Percentiles rank a stretch among this genome's conserved stretches.
Conservation (phyloP, 2,329 filamentous ascomycete genomes). For the Berkeleyomyces basicola region DNA sequence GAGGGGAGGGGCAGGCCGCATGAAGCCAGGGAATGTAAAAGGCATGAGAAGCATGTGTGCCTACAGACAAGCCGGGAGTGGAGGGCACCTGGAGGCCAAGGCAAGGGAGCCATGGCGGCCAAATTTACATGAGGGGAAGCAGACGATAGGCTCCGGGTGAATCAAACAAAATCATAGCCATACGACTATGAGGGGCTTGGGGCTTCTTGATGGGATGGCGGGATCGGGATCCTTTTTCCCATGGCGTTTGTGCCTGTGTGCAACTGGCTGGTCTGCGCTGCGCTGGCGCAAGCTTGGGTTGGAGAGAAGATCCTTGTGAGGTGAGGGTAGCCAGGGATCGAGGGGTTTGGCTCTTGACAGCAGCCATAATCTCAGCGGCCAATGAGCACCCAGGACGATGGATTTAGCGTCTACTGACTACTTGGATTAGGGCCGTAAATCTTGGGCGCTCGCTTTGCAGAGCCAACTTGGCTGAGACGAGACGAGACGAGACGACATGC, state of each 20-base stretch:
- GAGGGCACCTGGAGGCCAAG: not conserved
- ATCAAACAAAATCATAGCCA: not conserved
- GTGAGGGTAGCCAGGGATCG: not conserved
- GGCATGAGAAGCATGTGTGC: conserved; percentile 5
- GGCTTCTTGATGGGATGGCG: not conserved
- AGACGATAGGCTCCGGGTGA: not conserved
- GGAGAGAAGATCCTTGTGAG: not conserved
- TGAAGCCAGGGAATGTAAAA: not conserved
- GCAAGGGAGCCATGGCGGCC: not conserved
- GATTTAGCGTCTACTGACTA: too few relatives aligned
- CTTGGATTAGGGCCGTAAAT: too few relatives aligned
- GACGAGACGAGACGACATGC: too few relatives aligned
- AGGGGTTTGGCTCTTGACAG: too few relatives aligned
- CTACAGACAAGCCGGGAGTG: not conserved
- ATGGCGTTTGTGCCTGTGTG: not conserved
- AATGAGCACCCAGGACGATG: too few relatives aligned
- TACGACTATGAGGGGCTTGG: not conserved
- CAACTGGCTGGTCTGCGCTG: not conserved
- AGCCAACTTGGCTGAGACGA: too few relatives aligned
- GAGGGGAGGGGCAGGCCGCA: not conserved
- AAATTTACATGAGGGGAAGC: not conserved
- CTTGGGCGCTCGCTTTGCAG: too few relatives aligned
- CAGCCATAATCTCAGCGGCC: too few relatives aligned
- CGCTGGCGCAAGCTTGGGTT: not conserved
- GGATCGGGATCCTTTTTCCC: not conserved